Evolutionary conservation across 2,329 filamentous ascomycete species (phyloP), one percentile per base, ranked within the genome.

Genomic region (Alternaria consortialis): DNA sequence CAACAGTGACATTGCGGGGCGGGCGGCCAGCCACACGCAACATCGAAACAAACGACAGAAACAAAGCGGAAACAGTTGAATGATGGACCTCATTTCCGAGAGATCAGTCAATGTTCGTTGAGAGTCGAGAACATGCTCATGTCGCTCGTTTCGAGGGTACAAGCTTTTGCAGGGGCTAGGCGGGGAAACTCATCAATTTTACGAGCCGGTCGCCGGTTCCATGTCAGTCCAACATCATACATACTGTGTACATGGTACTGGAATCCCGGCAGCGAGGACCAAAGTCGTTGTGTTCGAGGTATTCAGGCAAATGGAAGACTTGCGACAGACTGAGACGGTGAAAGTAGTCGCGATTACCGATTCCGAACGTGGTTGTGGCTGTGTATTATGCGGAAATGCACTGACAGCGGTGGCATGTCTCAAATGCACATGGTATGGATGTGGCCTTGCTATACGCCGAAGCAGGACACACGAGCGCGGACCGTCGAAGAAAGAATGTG

Each of bases 81-180:
- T 6, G 48, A 59, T 64, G 32, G 37, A 6, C 58, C 37, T 64
- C 62, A 64, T 64, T 54, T 64, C 62, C 59, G 62, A 43, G 34
- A 17, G 52, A 52, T 54, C 37, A 51, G 53, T 47, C 37, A 9
- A 32, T 37, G 53, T 64, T 64, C 46, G 54, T 56, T 42, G 36
- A 25, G 40, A 57, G 58, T 56, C 58, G 52, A 59, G 57, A 56
- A 60, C 53, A 44, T 31, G 44, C 44, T 42, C 36, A 48, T 23
- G 36, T 37, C 46, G 31, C 51, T 23, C 53, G 42, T 39, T 43
- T 39, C 44, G 37, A 47, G 58, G 42, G 23, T 8, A 25, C 53
- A 37, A 31, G 58, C 50, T 58, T 57, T 36, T 23, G 20, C 40
- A 37, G 50, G 63, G 60, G 52, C 53, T 20, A 48, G 32, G 46